Evolutionary conservation across 108 stramenopile genomes (phyloP).

Genomic region (Skeletonema menzelii): DNA sequence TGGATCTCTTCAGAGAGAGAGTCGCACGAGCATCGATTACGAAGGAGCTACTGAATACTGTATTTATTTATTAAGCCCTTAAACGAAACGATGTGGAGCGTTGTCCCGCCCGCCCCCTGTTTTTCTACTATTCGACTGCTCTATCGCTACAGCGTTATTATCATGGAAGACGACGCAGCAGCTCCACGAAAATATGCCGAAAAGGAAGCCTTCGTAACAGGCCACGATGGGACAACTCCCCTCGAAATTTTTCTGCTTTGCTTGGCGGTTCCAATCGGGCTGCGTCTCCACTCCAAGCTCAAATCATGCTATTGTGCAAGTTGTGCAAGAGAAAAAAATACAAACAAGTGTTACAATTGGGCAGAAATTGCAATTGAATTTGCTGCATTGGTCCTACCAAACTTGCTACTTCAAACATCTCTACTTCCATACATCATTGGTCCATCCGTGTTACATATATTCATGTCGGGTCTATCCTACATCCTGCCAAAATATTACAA

Average conservation of each 20-base stretch:
- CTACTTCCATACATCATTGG: conserved; percentile 54
- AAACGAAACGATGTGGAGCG: too few relatives aligned
- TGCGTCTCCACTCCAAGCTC: conserved; percentile 38
- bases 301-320: neutral
- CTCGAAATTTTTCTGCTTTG: conserved; percentile 71
- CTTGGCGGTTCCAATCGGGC: conserved; percentile 59
- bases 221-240: conserved; percentile 71
- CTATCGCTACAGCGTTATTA: too few relatives aligned
- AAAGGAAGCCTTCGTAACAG: conserved; percentile 87
- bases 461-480: conserved; percentile 17
- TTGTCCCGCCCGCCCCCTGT: too few relatives aligned
- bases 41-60: too few relatives aligned
- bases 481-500: neutral
- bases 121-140: too few relatives aligned
- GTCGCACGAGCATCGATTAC: too few relatives aligned
- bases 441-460: conserved; percentile 51
- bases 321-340: too few relatives aligned
- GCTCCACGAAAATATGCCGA: conserved; percentile 48
- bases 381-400: conserved; percentile 44
- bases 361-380: conserved; percentile 18
- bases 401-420: conserved; percentile 72
- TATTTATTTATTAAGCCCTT: too few relatives aligned
- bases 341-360: neutral
- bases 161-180: neutral
- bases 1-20: too few relatives aligned